Percentiles rank a stretch among this genome's conserved stretches.
These are phyloP conservation scores for Monosporascus sp. DNA, from an alignment of 2,329 filamentous ascomycete genomes.

Conservation along the genomic window DNA sequence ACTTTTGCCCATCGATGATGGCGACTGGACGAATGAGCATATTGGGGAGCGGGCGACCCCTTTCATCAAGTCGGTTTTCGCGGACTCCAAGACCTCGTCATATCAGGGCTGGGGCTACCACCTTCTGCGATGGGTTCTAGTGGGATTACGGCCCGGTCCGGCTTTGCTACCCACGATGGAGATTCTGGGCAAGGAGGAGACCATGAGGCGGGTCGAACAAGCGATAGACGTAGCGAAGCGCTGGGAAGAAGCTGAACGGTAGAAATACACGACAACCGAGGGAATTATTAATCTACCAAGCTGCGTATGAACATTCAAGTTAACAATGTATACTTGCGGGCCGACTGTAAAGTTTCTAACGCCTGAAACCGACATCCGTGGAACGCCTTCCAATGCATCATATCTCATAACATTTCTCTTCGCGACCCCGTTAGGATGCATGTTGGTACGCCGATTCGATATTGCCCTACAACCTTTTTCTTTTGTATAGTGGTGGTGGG, in stretches of 20 bases:
- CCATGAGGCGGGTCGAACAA: slow-evolving; percentile 14
- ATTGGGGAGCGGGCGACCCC: slow-evolving; percentile 11
- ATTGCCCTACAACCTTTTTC: too few species aligned
- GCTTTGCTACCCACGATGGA: slow-evolving; percentile 17
- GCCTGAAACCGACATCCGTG: slow-evolving; percentile 5
- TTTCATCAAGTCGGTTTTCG: slow-evolving; percentile 16
- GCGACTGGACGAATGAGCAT: slow-evolving; percentile 13
- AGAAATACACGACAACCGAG: not conserved
- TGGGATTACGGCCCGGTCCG: slow-evolving; percentile 17
- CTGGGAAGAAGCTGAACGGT: not conserved
- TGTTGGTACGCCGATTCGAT: too few species aligned
- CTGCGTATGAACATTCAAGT: slow-evolving; percentile 1
- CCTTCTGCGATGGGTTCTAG: slow-evolving; percentile 24
- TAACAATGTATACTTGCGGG: not conserved
- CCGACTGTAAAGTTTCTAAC: slow-evolving; percentile 2
- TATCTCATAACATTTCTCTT: slow-evolving; percentile 16
- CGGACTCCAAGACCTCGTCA: not conserved
- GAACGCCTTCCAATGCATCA: slow-evolving; percentile 29
- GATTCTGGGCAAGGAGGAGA: slow-evolving; percentile 22
- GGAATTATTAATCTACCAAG: not conserved
- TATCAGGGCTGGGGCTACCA: slow-evolving; percentile 19
- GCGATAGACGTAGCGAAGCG: slow-evolving; percentile 12
- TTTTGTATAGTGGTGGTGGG: too few species aligned
- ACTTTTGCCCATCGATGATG: slow-evolving; percentile 10
- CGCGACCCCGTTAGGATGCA: not conserved